A percentile compares a stretch with the other conserved stretches of the same genome.
These are phyloP conservation scores for Globisporangium megalacanthum DNA, from an alignment of 352 stramenopile genomes.

Conservation along the genomic window DNA sequence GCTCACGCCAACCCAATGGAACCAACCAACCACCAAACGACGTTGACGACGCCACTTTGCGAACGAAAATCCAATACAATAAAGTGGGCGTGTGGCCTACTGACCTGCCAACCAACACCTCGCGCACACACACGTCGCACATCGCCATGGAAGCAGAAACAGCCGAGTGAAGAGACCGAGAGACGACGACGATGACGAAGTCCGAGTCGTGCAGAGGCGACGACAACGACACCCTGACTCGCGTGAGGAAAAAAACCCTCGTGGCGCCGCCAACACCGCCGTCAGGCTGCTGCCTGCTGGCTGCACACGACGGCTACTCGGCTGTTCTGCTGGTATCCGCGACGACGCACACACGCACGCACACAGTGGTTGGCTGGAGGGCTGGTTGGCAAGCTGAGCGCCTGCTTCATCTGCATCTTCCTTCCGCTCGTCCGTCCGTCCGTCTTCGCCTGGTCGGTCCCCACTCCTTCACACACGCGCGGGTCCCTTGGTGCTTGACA, in stretches of 20 bases:
- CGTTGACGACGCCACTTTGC: no score
- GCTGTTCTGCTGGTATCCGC: not conserved
- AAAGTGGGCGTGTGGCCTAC: slow-evolving; percentile 3
- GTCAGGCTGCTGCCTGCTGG: slow-evolving; percentile 2
- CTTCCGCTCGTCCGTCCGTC: slow-evolving; percentile 1
- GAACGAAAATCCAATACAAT: slow-evolving; percentile 4
- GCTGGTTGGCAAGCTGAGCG: not conserved
- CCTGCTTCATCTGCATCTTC: not conserved
- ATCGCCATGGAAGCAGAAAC: not conserved
- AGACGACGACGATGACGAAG: not conserved
- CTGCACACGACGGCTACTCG: not conserved
- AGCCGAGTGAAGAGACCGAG: not conserved
- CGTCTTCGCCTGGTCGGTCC: slow-evolving; percentile 2
- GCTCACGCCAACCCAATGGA: not conserved
- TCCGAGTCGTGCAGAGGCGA: no score
- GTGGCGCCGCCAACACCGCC: not conserved
- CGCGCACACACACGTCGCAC: not conserved
- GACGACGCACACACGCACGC: no score
- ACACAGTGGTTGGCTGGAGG: not conserved
- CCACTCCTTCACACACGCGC: not conserved
- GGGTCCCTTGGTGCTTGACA: slow-evolving; percentile 4
- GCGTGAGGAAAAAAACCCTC: not conserved
- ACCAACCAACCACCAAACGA: not conserved
- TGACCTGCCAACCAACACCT: not conserved
- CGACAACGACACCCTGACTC: not conserved